Conservation (phyloP, 2,329 filamentous ascomycete species). For the Paramyrothecium roridum region DNA sequence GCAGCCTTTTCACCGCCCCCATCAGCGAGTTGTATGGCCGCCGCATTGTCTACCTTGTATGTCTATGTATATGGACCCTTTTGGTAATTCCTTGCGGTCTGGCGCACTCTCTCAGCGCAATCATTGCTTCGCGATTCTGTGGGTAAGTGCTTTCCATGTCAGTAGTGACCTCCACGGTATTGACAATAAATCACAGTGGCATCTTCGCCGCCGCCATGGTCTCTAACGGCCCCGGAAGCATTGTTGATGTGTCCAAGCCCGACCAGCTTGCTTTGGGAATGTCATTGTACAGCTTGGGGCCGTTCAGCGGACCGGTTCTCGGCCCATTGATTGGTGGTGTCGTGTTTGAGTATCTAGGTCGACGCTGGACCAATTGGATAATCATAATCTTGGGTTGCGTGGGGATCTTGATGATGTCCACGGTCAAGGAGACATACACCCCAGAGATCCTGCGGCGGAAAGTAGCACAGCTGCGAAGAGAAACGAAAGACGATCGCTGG, state of each 20-base stretch:
- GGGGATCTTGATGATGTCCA: constrained; percentile 51
- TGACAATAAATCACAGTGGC: background rate
- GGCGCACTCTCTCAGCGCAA: constrained; percentile 59
- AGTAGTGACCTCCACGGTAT: background rate
- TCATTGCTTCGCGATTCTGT: constrained; percentile 67
- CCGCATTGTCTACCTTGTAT: constrained; percentile 59
- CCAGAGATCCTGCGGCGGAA: constrained; percentile 65
- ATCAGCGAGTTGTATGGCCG: constrained; percentile 64
- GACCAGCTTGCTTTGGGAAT: constrained; percentile 73
- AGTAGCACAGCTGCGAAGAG: constrained; percentile 57
- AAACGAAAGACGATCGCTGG: constrained; percentile 65
- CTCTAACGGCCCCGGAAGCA: constrained; percentile 71
- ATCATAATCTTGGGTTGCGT: constrained; percentile 64
- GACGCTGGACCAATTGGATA: constrained; percentile 81
- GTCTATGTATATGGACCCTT: constrained; percentile 58
- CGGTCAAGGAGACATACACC: constrained; percentile 68
- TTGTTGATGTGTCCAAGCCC: constrained; percentile 72
- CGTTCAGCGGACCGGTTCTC: constrained; percentile 63
- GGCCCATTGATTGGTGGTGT: constrained; percentile 66
- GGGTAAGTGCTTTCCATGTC: constrained; percentile 33
- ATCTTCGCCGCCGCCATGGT: constrained; percentile 68
- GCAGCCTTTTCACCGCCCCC: constrained; percentile 66
- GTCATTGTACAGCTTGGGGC: constrained; percentile 74
- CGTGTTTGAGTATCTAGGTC: constrained; percentile 61
- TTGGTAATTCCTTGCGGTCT: constrained; percentile 66